Evolutionary conservation across 768 basidiomycete genomes (phyloP).

Genomic region (Melanogaster broomeanus): DNA sequence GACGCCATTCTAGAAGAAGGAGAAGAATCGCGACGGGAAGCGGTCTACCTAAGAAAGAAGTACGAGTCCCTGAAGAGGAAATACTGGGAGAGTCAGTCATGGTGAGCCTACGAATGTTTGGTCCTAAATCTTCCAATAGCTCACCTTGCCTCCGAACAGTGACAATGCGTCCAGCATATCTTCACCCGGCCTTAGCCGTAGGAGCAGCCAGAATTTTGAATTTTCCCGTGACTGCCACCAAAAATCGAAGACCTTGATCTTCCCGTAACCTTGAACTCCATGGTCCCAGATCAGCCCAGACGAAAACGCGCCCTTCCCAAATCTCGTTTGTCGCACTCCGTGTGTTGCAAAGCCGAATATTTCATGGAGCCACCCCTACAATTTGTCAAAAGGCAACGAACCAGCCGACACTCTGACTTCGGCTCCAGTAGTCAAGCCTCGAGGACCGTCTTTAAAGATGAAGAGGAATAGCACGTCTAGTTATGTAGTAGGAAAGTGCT

Average conservation of each 20-base stretch:
- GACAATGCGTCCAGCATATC: not conserved
- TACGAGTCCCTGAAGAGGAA: slow-evolving; percentile 33
- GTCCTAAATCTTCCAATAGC: not conserved
- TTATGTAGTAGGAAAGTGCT: too few species aligned
- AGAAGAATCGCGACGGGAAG: slow-evolving; percentile 39
- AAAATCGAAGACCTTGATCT: slow-evolving; percentile 24
- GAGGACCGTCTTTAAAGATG: slow-evolving; percentile 4
- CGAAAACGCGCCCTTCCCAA: slow-evolving; percentile 32
- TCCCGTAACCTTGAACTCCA: slow-evolving; percentile 14
- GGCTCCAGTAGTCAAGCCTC: slow-evolving; percentile 8
- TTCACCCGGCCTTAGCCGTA: slow-evolving; percentile 5
- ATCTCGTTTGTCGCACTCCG: slow-evolving; percentile 11
- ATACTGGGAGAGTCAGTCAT: slow-evolving; percentile 12
- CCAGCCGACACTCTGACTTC: slow-evolving; percentile 16
- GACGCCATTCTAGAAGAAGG: slow-evolving; percentile 28
- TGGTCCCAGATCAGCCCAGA: slow-evolving; percentile 7
- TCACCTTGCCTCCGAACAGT: not conserved
- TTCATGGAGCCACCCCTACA: slow-evolving; percentile 1
- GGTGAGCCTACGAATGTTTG: slow-evolving; percentile 10
- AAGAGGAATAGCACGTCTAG: slow-evolving; percentile 19
- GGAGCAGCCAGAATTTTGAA: slow-evolving; percentile 13
- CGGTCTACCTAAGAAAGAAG: slow-evolving; percentile 38
- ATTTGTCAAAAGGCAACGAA: slow-evolving; percentile 27
- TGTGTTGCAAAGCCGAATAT: slow-evolving; percentile 6
- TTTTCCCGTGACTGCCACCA: slow-evolving; percentile 10